phyloP scores from a whole-genome alignment of 805 yeast genomes.

The Saturnispora serradocipensis region DNA sequence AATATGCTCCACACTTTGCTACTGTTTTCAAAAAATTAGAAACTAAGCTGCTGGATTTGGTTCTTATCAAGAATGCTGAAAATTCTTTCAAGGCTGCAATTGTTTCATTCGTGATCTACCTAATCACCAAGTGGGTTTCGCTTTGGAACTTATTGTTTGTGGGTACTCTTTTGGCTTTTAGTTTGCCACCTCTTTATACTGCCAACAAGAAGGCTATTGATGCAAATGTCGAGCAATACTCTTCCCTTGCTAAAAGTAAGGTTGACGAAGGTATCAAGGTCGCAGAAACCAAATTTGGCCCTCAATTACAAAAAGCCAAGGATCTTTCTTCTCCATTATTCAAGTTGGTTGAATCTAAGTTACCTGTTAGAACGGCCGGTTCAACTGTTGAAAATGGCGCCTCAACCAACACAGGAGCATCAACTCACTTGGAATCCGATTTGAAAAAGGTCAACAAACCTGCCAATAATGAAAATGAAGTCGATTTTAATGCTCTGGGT shows the following conservation, averaged over 20 bases:
- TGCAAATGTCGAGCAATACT: conserved; percentile 41
- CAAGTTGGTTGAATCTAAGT: conserved; percentile 43
- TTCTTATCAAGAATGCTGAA: conserved; percentile 64
- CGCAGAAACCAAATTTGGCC: conserved; percentile 39
- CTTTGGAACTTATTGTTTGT: conserved; percentile 56
- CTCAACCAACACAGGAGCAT: conserved; percentile 8
- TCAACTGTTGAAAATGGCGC: conserved; percentile 43
- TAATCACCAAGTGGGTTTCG: conserved; percentile 68
- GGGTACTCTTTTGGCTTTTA: conserved; percentile 53
- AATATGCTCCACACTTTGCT: conserved; percentile 29
- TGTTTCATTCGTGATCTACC: conserved; percentile 52
- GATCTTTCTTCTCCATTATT: conserved; percentile 62
- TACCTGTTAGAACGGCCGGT: conserved; percentile 63
- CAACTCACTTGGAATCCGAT: conserved; percentile 2
- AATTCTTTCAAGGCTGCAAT: conserved; percentile 67
- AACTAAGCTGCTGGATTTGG: conserved; percentile 42
- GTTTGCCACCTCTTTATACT: conserved; percentile 67
- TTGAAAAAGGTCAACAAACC: conserved; percentile 5
- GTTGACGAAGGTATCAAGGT: conserved; percentile 32
- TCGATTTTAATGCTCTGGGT: conserved; percentile 13
- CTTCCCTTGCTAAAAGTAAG: conserved; percentile 42
- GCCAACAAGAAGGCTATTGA: conserved; percentile 73
- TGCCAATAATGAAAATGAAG: conserved; percentile 7
- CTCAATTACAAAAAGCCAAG: conserved; percentile 48
- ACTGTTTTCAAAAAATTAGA: conserved; percentile 41